Evolutionary conservation across 106 monocot species (phyloP), one percentile per base, ranked within the genome.

Genomic region (Agapanthus africanus): DNA sequence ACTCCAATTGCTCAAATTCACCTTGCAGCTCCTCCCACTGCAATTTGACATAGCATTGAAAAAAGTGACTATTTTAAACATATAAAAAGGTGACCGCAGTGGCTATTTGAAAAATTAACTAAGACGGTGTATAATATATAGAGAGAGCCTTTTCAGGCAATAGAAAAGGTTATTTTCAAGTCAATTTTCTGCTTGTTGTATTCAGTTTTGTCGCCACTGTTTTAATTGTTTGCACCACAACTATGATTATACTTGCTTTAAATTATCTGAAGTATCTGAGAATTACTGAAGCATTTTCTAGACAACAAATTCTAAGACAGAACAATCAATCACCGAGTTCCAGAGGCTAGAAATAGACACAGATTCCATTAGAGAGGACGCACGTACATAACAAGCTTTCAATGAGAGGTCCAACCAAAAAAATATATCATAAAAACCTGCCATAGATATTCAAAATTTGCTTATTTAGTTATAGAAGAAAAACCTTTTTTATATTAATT

Each of bases 11-110:
- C 67, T 93, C 81, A 15, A 80, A 78, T 8, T 59, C 84, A 42
- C 92, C 92, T 65, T 80, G 78, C 67, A 99, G 93, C 25, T 82
- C 79, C 65, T 90, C 92, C 99, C 99, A 99, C 99, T 99, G 79
- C 61, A 87, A 37, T 19, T 33, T n/a, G 16, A 61, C 35, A 36
- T 6, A 16, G 36, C 16, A 61, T 36, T 34, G 61, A 54, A 54
- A 26, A 46, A 46, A 46, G 46, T 46, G 6, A 14, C 13, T 50
- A 21, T 21, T 50, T 50, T 50, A 56, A 28, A 30, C 11, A 56
- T 11, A 56, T 56, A 28, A 30, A 2, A 8, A 23, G 21, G 23
- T 21, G 3, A 56, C 28, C 28, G 1, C 28, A 56, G 9, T 56
- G 13, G 1, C 11, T 26, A 56, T 56, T 56, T 56, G 56, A 56